A percentile compares a stretch with the other conserved stretches of the same genome.
Conservation (phyloP, 2,329 filamentous ascomycete species). For the Aspergillus calidoustus region DNA sequence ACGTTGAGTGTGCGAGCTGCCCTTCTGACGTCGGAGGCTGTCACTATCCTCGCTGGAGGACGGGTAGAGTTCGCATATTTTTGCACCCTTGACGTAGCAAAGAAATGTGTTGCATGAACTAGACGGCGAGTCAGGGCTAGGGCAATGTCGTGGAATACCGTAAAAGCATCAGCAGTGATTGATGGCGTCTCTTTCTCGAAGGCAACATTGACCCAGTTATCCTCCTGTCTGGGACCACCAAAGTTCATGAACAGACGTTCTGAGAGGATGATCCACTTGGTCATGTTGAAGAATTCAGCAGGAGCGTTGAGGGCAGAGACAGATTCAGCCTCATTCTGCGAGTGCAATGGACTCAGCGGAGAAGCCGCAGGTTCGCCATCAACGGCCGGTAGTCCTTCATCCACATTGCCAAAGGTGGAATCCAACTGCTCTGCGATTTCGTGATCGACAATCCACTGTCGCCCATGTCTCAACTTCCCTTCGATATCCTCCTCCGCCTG, state of each 20-base stretch:
- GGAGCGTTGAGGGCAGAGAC: slow-evolving; percentile 50
- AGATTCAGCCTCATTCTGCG: slow-evolving; percentile 33
- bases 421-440: slow-evolving; percentile 39
- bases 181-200: slow-evolving; percentile 63
- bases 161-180: slow-evolving; percentile 74
- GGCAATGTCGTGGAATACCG: slow-evolving; percentile 72
- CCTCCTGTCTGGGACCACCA: slow-evolving; percentile 57
- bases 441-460: slow-evolving; percentile 67
- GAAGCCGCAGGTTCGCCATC: slow-evolving; percentile 23
- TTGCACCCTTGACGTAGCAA: slow-evolving; percentile 71
- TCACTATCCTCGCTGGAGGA: slow-evolving; percentile 42
- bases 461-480: slow-evolving; percentile 66
- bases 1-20: slow-evolving; percentile 61
- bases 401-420: slow-evolving; percentile 3
- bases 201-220: slow-evolving; percentile 70
- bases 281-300: slow-evolving; percentile 61
- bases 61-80: slow-evolving; percentile 46
- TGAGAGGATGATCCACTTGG: slow-evolving; percentile 67
- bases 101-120: slow-evolving; percentile 70
- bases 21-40: slow-evolving; percentile 56
- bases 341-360: slow-evolving; percentile 15
- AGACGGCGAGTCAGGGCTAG: slow-evolving; percentile 72
- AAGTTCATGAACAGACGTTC: slow-evolving; percentile 76
- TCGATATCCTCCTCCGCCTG: slow-evolving; percentile 64
- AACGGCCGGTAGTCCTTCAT: slow-evolving; percentile 14